Evolutionary conservation across 345 rosid species (phyloP).

Genomic region (Rubroshorea leprosula): DNA sequence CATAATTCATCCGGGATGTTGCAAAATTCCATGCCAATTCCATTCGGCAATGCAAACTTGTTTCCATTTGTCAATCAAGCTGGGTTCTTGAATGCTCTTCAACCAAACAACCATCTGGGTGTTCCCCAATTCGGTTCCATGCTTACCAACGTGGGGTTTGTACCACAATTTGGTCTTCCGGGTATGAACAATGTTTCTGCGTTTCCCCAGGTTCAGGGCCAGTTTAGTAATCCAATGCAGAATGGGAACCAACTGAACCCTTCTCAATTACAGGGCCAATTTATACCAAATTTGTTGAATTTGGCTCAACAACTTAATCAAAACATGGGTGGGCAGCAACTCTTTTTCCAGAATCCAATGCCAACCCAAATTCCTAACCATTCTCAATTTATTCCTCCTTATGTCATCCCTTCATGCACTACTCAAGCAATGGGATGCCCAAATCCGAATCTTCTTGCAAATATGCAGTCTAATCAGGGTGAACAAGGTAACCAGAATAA

Average conservation of each 20-base stretch:
- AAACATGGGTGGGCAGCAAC: slow-evolving; percentile 11
- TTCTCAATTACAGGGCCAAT: background rate
- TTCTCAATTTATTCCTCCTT: slow-evolving; percentile 9
- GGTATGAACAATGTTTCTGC: slow-evolving; percentile 7
- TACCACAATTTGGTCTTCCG: background rate
- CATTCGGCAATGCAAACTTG: background rate
- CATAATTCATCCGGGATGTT: background rate
- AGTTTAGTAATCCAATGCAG: slow-evolving; percentile 11
- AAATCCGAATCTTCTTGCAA: background rate
- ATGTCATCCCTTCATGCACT: background rate
- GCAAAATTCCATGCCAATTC: slow-evolving; percentile 10
- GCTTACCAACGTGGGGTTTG: background rate
- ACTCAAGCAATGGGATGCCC: slow-evolving; percentile 10
- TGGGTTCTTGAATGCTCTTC: slow-evolving; percentile 11
- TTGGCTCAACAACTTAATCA: slow-evolving; percentile 6
- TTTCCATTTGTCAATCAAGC: slow-evolving; percentile 3
- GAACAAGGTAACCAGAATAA: background rate
- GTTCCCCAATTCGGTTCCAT: slow-evolving; percentile 9
- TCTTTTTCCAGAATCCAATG: slow-evolving; percentile 7
- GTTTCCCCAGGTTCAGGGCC: slow-evolving; percentile 12
- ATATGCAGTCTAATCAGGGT: slow-evolving; percentile 8
- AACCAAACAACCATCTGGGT: slow-evolving; percentile 8
- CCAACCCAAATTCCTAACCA: slow-evolving; percentile 5
- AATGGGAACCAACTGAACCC: slow-evolving; percentile 1
- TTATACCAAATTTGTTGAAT: slow-evolving; percentile 10